phyloP scores from a whole-genome alignment of 1,284 basidiomycete genomes.

The Leccinum angustisporum region DNA sequence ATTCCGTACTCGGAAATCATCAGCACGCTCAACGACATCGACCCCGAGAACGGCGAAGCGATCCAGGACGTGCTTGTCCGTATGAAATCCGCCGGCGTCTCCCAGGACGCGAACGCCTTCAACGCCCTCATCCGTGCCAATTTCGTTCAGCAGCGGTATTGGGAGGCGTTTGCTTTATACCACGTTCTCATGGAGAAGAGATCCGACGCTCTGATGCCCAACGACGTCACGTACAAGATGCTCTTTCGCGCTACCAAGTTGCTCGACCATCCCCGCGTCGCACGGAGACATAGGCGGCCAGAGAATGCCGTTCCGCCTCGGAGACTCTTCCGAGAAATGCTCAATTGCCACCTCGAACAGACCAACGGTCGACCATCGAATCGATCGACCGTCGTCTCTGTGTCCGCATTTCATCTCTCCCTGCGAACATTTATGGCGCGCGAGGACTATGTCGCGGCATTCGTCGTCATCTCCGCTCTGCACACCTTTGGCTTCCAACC shows the following conservation, averaged over 20 bases:
- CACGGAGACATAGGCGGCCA: slow-evolving; percentile 23
- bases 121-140: slow-evolving; percentile 46
- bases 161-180: slow-evolving; percentile 46
- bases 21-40: slow-evolving; percentile 35
- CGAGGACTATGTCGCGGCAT: slow-evolving; percentile 48
- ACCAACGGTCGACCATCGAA: slow-evolving; percentile 13
- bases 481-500: slow-evolving; percentile 31
- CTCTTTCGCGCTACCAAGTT: slow-evolving; percentile 42
- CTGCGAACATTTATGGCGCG: slow-evolving; percentile 44
- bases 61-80: slow-evolving; percentile 39
- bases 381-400: slow-evolving; percentile 34
- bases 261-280: slow-evolving; percentile 23
- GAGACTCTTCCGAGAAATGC: slow-evolving; percentile 49
- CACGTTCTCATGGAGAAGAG: slow-evolving; percentile 35
- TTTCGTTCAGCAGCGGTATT: slow-evolving; percentile 35
- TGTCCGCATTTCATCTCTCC: slow-evolving; percentile 40
- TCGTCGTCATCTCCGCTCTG: slow-evolving; percentile 39
- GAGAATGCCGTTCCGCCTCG: slow-evolving; percentile 38
- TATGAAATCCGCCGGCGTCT: slow-evolving; percentile 40
- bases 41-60: slow-evolving; percentile 30
- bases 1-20: slow-evolving; percentile 42
- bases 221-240: slow-evolving; percentile 44
- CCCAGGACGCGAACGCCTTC: slow-evolving; percentile 42
- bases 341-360: slow-evolving; percentile 35
- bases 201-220: slow-evolving; percentile 35